These are phyloP conservation scores for Irpex sp. DNA, from an alignment of 1,284 basidiomycete species.

Conservation along the genomic window DNA sequence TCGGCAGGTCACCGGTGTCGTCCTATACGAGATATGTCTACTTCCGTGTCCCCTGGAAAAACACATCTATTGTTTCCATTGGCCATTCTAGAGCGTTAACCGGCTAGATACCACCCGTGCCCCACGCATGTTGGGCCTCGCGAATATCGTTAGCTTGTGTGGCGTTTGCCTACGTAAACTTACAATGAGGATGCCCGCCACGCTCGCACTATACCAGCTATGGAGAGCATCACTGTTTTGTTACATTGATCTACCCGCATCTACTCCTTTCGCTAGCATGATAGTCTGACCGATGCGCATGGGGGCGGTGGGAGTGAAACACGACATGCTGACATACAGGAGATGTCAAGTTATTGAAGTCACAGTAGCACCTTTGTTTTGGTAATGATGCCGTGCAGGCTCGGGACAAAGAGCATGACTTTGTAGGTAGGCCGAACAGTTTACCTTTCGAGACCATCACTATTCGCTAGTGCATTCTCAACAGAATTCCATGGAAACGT, in stretches of 20 bases:
- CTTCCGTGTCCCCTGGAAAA: neutral
- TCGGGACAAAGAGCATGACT: neutral
- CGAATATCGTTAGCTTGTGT: neutral
- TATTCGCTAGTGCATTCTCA: neutral
- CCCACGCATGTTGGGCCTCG: neutral
- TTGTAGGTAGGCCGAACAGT: neutral
- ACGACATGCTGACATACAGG: neutral
- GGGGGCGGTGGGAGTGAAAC: neutral
- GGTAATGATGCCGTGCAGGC: neutral
- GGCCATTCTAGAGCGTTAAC: neutral
- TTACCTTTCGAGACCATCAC: neutral
- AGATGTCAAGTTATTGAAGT: neutral
- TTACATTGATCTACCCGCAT: neutral
- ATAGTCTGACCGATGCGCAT: neutral
- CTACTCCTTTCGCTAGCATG: neutral
- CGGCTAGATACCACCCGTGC: neutral
- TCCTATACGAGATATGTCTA: neutral
- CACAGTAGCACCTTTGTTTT: neutral
- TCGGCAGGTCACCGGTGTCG: neutral
- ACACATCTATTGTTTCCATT: neutral
- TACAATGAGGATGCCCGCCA: neutral
- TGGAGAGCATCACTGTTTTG: neutral
- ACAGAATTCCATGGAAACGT: neutral
- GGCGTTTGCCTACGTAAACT: neutral
- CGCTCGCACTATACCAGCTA: neutral